Percentiles rank a stretch among this genome's conserved stretches.
These are phyloP conservation scores for Gastrodia elata DNA, from an alignment of 106 monocot species.

Conservation along the genomic window DNA sequence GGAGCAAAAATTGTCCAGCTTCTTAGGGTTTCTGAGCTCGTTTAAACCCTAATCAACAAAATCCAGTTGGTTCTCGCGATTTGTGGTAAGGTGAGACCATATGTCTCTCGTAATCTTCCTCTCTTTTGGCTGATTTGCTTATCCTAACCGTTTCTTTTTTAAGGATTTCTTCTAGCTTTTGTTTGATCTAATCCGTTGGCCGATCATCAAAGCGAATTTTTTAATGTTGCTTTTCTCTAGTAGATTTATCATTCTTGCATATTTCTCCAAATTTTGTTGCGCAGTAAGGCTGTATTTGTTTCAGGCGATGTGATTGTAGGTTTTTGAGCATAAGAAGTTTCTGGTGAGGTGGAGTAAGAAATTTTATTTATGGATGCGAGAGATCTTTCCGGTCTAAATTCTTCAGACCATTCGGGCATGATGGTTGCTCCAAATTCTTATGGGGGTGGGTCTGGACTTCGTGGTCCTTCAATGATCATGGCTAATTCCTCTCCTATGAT, in stretches of 20 bases:
- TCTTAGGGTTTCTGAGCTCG: background rate
- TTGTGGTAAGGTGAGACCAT: background rate
- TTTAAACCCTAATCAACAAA: background rate
- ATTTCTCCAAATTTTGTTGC: background rate
- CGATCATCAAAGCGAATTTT: background rate
- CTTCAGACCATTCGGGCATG: constrained; percentile 24
- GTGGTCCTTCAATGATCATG: constrained; percentile 16
- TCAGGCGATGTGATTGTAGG: background rate
- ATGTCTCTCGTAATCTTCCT: background rate
- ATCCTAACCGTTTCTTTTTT: background rate
- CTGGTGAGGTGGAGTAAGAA: background rate
- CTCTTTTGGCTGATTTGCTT: background rate
- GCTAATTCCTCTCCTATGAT: constrained; percentile 19
- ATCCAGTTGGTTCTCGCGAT: background rate
- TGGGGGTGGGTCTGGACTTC: constrained; percentile 1
- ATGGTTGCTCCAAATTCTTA: constrained; percentile 19
- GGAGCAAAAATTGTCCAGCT: background rate
- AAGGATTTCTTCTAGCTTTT: background rate
- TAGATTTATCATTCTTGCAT: background rate
- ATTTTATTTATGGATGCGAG: constrained; percentile 4
- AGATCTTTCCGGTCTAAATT: constrained; percentile 20
- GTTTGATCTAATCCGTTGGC: background rate
- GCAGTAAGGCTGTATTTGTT: background rate
- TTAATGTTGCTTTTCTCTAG: background rate
- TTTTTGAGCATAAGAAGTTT: background rate